Evolutionary conservation across 2,329 filamentous ascomycete genomes (phyloP).

Genomic region (Seiridium cupressi): DNA sequence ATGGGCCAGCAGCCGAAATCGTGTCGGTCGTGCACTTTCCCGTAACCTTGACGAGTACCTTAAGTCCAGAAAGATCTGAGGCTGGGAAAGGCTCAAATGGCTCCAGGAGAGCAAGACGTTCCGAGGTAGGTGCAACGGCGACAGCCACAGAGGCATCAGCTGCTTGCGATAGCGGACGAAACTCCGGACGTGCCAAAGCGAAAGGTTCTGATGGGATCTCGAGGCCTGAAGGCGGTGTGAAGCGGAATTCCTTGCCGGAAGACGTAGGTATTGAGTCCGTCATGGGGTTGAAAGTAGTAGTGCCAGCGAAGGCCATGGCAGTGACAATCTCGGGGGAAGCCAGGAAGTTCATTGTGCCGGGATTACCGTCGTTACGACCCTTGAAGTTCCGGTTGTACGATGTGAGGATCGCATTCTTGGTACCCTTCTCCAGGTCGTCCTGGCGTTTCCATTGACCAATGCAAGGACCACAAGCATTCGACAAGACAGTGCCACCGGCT

Average conservation of each 20-base stretch:
- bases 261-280: slow-evolving; percentile 81
- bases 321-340: slow-evolving; percentile 96
- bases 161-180: slow-evolving; percentile 69
- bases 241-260: slow-evolving; percentile 79
- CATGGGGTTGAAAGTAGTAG: slow-evolving; percentile 93
- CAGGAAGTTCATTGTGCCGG: slow-evolving; percentile 97
- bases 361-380: slow-evolving; percentile 94
- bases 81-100: slow-evolving; percentile 84
- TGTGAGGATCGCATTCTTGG: slow-evolving; percentile 89
- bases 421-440: slow-evolving; percentile 80
- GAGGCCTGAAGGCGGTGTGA: slow-evolving; percentile 73
- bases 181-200: slow-evolving; percentile 62
- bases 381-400: slow-evolving; percentile 99
- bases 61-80: slow-evolving; percentile 71
- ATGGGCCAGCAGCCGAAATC: slow-evolving; percentile 93
- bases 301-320: slow-evolving; percentile 89
- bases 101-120: slow-evolving; percentile 85
- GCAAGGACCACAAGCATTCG: slow-evolving; percentile 92
- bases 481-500: slow-evolving; percentile 85
- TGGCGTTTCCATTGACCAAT: slow-evolving; percentile 95
- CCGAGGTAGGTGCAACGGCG: slow-evolving; percentile 80
- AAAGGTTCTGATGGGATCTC: slow-evolving; percentile 66
- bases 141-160: slow-evolving; percentile 72
- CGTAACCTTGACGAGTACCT: slow-evolving; percentile 91
- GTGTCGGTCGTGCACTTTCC: slow-evolving; percentile 99